These are phyloP conservation scores for Scheffersomyces ergatensis DNA, from an alignment of 805 yeast species.

Conservation along the genomic window DNA sequence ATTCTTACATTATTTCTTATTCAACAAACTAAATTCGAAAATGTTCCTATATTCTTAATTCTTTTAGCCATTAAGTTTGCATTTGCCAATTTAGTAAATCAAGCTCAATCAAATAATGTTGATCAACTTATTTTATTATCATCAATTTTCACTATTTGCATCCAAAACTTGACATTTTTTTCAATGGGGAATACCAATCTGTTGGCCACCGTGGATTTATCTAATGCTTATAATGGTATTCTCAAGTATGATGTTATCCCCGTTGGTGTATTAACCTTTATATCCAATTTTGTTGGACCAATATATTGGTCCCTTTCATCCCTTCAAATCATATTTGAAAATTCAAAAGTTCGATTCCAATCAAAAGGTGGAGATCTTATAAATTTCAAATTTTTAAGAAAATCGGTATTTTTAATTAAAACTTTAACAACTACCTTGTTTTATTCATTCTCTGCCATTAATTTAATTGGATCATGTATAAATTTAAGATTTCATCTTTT, in stretches of 20 bases:
- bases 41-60: conserved; percentile 53
- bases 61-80: conserved; percentile 27
- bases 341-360: conserved; percentile 13
- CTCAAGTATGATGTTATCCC: conserved; percentile 61
- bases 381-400: conserved; percentile 21
- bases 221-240: conserved; percentile 91
- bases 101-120: conserved; percentile 7
- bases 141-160: conserved; percentile 41
- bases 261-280: conserved; percentile 77
- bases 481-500: conserved; percentile 80
- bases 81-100: conserved; percentile 11
- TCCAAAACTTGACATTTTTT: conserved; percentile 80
- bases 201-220: conserved; percentile 82
- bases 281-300: conserved; percentile 84
- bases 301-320: conserved; percentile 71
- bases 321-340: conserved; percentile 38
- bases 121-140: conserved; percentile 20
- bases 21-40: conserved; percentile 52
- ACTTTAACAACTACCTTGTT: conserved; percentile 44
- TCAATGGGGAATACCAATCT: conserved; percentile 91
- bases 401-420: conserved; percentile 33
- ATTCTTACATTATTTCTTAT: conserved; percentile 43
- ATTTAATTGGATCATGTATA: conserved; percentile 67
- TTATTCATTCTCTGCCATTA: conserved; percentile 57
- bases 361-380: conserved; percentile 9